Evolutionary conservation across 164 flowering plant genomes (phyloP).

Genomic region (Paratinospora sagittata): DNA sequence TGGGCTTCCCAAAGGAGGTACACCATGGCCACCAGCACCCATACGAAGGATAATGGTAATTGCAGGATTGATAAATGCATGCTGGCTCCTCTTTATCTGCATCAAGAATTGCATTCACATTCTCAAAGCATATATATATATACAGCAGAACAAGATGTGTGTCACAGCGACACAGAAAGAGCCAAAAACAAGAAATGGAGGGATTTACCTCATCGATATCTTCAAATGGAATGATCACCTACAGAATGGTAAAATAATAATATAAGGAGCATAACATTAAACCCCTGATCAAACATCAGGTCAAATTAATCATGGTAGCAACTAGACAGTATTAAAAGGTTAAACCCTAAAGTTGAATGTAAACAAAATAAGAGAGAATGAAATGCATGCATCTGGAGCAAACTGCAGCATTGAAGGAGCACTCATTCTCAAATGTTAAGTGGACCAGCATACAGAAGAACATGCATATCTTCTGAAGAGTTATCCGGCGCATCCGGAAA

Average conservation of each 20-base stretch:
- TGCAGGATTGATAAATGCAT: slow-evolving; percentile 96
- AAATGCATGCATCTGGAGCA: background rate
- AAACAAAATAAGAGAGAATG: background rate
- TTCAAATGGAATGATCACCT: slow-evolving; percentile 86
- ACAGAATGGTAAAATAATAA: slow-evolving; percentile 18
- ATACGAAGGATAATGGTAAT: slow-evolving; percentile 85
- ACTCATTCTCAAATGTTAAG: too few relatives aligned
- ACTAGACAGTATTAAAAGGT: background rate
- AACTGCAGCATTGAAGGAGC: background rate
- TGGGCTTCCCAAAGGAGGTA: slow-evolving; percentile 95
- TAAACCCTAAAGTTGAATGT: background rate
- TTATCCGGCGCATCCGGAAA: background rate
- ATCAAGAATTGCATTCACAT: slow-evolving; percentile 1
- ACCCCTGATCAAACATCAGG: too few relatives aligned
- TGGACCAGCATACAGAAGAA: too few relatives aligned
- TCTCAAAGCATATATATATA: background rate
- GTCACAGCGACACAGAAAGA: background rate
- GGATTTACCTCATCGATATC: slow-evolving; percentile 85
- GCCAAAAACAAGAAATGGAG: background rate
- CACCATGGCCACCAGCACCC: slow-evolving; percentile 99
- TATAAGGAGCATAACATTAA: background rate
- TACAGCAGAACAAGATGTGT: background rate
- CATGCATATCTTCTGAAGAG: background rate
- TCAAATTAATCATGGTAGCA: too few relatives aligned
- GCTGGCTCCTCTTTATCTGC: slow-evolving; percentile 92